A percentile compares a stretch with the other conserved stretches of the same genome.
These are phyloP conservation scores for Lactarius tabidus DNA, from an alignment of 768 basidiomycete genomes.

Conservation along the genomic window DNA sequence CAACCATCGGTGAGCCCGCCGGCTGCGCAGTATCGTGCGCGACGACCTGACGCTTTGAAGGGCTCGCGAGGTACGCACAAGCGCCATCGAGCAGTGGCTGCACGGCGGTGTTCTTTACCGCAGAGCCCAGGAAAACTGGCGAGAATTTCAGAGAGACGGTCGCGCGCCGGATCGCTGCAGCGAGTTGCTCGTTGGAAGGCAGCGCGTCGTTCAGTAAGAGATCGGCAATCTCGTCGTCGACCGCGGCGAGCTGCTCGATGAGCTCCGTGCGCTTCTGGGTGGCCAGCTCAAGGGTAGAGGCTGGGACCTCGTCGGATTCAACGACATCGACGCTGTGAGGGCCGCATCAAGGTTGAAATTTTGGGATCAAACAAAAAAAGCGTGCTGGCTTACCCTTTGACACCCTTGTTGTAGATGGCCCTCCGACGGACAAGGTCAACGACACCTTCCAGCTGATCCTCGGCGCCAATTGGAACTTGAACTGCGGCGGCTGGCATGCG, in stretches of 20 bases:
- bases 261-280: slow-evolving; percentile 86
- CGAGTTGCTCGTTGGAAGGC: slow-evolving; percentile 70
- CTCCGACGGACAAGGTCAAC: slow-evolving; percentile 95
- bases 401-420: slow-evolving; percentile 89
- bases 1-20: slow-evolving; percentile 59
- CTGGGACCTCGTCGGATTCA: slow-evolving; percentile 85
- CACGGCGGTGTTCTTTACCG: slow-evolving; percentile 94
- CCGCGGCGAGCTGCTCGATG: slow-evolving; percentile 93
- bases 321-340: slow-evolving; percentile 66
- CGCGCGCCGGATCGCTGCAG: slow-evolving; percentile 81
- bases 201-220: slow-evolving; percentile 80
- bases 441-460: slow-evolving; percentile 84
- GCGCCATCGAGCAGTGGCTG: slow-evolving; percentile 94
- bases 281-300: slow-evolving; percentile 65
- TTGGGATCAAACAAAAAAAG: not conserved
- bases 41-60: slow-evolving; percentile 68
- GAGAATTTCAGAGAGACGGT: slow-evolving; percentile 89
- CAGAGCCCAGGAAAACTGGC: slow-evolving; percentile 95
- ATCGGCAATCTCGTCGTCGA: slow-evolving; percentile 93
- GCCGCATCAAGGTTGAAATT: not conserved
- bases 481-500: slow-evolving; percentile 91
- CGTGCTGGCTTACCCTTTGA: slow-evolving; percentile 71
- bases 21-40: slow-evolving; percentile 82
- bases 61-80: slow-evolving; percentile 91
- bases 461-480: slow-evolving; percentile 90